phyloP scores from a whole-genome alignment of 352 stramenopile genomes.

The Discostella stelligera region DNA sequence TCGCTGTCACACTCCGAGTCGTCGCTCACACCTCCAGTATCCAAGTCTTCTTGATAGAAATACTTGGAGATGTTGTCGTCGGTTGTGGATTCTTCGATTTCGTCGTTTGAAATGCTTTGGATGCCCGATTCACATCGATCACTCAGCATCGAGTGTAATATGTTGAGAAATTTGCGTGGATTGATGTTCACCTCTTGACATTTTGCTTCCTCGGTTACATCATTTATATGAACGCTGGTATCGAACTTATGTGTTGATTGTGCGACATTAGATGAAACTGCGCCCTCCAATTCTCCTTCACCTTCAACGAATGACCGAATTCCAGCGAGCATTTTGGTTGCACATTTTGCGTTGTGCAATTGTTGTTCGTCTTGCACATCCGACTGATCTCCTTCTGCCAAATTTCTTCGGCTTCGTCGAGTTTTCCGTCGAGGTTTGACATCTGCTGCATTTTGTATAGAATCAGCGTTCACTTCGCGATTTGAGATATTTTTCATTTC shows the following conservation, averaged over 20 bases:
- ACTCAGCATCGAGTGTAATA: slow-evolving; percentile 49
- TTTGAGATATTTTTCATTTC: slow-evolving; percentile 37
- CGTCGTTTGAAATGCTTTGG: neutral
- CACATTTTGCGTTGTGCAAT: slow-evolving; percentile 10
- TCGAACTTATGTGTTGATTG: neutral
- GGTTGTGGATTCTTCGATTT: neutral
- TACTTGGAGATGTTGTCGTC: slow-evolving; percentile 42
- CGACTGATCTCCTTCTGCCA: neutral
- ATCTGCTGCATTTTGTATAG: neutral
- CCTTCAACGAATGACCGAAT: slow-evolving; percentile 62
- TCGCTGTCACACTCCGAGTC: slow-evolving; percentile 27
- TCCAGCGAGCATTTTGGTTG: slow-evolving; percentile 51
- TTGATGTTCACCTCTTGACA: slow-evolving; percentile 40
- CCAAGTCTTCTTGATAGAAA: slow-evolving; percentile 65
- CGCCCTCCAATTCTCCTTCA: slow-evolving; percentile 56
- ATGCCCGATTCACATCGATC: neutral
- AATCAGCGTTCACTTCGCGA: neutral
- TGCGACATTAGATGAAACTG: slow-evolving; percentile 17
- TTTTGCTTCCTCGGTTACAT: neutral
- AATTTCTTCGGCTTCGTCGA: slow-evolving; percentile 21
- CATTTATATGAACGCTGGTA: slow-evolving; percentile 7
- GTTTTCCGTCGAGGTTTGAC: slow-evolving; percentile 21
- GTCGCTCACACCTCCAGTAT: slow-evolving; percentile 34
- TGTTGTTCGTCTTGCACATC: slow-evolving; percentile 10
- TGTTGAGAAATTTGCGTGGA: slow-evolving; percentile 59